A percentile compares a stretch with the other conserved stretches of the same genome.
phyloP scores from a whole-genome alignment of 805 yeast genomes.

The Priceomyces haplophilus region DNA sequence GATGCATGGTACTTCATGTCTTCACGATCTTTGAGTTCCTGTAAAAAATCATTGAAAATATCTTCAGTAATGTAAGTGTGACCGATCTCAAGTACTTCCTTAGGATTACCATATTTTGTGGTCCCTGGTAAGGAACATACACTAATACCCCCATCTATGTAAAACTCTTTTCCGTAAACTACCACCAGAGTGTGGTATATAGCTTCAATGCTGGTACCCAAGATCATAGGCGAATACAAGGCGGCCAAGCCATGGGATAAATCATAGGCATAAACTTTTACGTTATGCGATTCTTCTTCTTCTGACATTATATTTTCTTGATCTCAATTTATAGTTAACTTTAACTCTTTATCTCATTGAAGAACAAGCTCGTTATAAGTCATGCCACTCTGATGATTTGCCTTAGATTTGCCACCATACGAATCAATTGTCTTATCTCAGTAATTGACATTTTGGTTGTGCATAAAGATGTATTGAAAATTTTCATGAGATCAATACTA shows the following conservation, averaged over 20 bases:
- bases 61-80: slow-evolving; percentile 50
- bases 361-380: too few species aligned
- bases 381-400: too few species aligned
- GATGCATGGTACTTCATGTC: slow-evolving; percentile 43
- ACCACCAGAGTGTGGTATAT: slow-evolving; percentile 66
- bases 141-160: slow-evolving; percentile 58
- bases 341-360: too few species aligned
- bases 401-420: background rate
- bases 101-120: slow-evolving; percentile 60
- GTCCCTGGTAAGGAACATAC: slow-evolving; percentile 41
- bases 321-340: too few species aligned
- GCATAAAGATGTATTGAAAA: background rate
- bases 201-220: slow-evolving; percentile 58
- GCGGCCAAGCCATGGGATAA: slow-evolving; percentile 61
- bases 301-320: too few species aligned
- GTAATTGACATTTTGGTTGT: background rate
- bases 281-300: slow-evolving; percentile 32
- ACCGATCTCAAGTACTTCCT: slow-evolving; percentile 52
- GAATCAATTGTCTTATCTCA: background rate
- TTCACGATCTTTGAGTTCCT: slow-evolving; percentile 41
- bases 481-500: too few species aligned
- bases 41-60: slow-evolving; percentile 50
- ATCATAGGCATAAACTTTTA: slow-evolving; percentile 60
- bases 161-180: slow-evolving; percentile 52
- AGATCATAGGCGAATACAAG: slow-evolving; percentile 43